A percentile compares a stretch with the other conserved stretches of the same genome.
These are phyloP conservation scores for Trametes hirsuta DNA, from an alignment of 1,284 basidiomycete genomes.

Conservation along the genomic window DNA sequence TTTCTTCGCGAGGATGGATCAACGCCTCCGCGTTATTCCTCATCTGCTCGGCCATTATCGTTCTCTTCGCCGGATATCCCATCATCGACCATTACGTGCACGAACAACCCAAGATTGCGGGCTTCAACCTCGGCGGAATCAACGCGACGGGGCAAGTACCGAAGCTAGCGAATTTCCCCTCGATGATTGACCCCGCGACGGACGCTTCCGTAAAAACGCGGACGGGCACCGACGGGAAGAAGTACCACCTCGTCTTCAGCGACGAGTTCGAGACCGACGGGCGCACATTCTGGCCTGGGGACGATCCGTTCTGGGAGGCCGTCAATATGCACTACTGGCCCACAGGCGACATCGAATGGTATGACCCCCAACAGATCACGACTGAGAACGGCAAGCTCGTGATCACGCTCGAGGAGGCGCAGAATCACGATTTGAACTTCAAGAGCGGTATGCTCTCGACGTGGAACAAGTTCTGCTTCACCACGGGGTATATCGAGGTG, in stretches of 20 bases:
- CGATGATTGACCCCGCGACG: slow-evolving; percentile 72
- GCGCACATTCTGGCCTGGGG: slow-evolving; percentile 76
- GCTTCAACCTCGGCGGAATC: slow-evolving; percentile 77
- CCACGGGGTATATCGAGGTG: slow-evolving; percentile 87
- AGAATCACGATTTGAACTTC: slow-evolving; percentile 76
- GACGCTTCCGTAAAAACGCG: slow-evolving; percentile 51
- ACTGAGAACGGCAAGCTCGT: slow-evolving; percentile 75
- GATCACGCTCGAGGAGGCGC: slow-evolving; percentile 69
- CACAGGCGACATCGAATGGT: slow-evolving; percentile 87
- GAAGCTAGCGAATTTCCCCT: slow-evolving; percentile 56
- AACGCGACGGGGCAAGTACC: slow-evolving; percentile 76
- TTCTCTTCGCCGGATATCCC: slow-evolving; percentile 81
- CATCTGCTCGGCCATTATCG: slow-evolving; percentile 62
- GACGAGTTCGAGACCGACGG: slow-evolving; percentile 91
- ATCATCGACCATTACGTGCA: slow-evolving; percentile 59
- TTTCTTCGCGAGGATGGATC: slow-evolving; percentile 75
- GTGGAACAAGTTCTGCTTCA: slow-evolving; percentile 97
- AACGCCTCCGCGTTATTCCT: slow-evolving; percentile 65
- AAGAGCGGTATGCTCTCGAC: slow-evolving; percentile 78
- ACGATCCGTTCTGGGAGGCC: slow-evolving; percentile 81
- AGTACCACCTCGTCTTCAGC: slow-evolving; percentile 86
- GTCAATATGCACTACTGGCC: slow-evolving; percentile 78
- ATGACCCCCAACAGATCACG: slow-evolving; percentile 73
- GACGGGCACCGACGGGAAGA: slow-evolving; percentile 67
- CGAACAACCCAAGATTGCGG: slow-evolving; percentile 37